Conservation (phyloP, 208 protist genomes). For the Trypanosoma rangeli region DNA sequence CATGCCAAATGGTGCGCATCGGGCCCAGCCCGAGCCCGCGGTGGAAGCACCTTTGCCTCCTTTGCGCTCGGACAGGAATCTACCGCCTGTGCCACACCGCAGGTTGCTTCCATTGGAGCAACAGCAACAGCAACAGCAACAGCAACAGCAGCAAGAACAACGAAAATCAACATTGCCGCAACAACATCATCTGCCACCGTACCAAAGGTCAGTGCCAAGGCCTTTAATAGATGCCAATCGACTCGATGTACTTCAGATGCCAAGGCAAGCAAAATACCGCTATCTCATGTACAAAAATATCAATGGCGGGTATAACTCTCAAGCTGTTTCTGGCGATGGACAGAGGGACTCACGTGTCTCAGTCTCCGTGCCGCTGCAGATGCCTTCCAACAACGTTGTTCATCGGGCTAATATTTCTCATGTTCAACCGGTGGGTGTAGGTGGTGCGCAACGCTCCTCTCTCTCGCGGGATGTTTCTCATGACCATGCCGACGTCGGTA, state of each 20-base stretch:
- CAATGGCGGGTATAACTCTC: constrained; percentile 26
- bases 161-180: not conserved
- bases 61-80: not conserved
- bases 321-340: not conserved
- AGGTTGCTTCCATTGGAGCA: not conserved
- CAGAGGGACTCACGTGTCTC: not conserved
- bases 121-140: constrained; percentile 16
- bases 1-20: not conserved
- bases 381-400: not conserved
- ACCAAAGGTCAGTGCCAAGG: not conserved
- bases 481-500: not conserved
- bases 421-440: not conserved
- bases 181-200: not conserved
- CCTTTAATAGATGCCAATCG: not conserved
- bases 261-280: not conserved
- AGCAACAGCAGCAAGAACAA: constrained; percentile 14
- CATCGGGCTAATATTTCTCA: not conserved
- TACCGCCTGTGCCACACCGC: not conserved
- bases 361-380: not conserved
- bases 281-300: constrained; percentile 37
- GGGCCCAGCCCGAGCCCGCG: not conserved
- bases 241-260: not conserved
- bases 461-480: not conserved
- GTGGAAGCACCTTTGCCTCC: not conserved
- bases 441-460: not conserved